phyloP scores from a whole-genome alignment of 2,329 filamentous ascomycete genomes.

The Cercospora janseana region DNA sequence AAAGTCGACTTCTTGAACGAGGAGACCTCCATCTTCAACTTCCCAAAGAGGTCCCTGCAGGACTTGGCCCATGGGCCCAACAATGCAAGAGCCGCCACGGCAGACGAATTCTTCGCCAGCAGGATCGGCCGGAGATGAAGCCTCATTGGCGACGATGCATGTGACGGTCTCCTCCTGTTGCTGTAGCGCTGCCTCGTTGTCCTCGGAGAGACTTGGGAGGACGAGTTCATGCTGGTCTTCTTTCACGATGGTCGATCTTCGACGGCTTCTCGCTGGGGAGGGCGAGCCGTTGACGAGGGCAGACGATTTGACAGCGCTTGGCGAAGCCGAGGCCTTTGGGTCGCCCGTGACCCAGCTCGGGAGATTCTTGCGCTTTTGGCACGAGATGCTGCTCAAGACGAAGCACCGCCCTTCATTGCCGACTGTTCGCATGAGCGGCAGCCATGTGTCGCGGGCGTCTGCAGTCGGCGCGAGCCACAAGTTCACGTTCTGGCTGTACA shows the following conservation, averaged over 20 bases:
- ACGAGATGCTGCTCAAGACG: slow-evolving; percentile 84
- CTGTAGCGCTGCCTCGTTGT: slow-evolving; percentile 9
- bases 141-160: slow-evolving; percentile 2
- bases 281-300: slow-evolving; percentile 13
- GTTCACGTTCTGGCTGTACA: slow-evolving; percentile 90
- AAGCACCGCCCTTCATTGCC: slow-evolving; percentile 80
- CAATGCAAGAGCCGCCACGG: slow-evolving; percentile 77
- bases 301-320: neutral
- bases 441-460: slow-evolving; percentile 79
- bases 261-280: slow-evolving; percentile 29
- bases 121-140: slow-evolving; percentile 10
- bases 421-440: slow-evolving; percentile 75
- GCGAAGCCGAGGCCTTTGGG: neutral
- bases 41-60: slow-evolving; percentile 83
- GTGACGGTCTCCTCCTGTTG: slow-evolving; percentile 7
- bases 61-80: slow-evolving; percentile 76
- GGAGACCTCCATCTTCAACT: slow-evolving; percentile 62
- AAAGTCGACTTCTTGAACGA: slow-evolving; percentile 75
- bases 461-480: slow-evolving; percentile 88
- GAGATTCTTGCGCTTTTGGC: slow-evolving; percentile 59
- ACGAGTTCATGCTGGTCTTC: slow-evolving; percentile 59
- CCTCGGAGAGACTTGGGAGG: slow-evolving; percentile 36
- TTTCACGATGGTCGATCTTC: slow-evolving; percentile 42
- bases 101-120: slow-evolving; percentile 57
- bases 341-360: slow-evolving; percentile 55